Evolutionary conservation across 2,329 filamentous ascomycete genomes (phyloP).

Genomic region (Thermoascus crustaceus): DNA sequence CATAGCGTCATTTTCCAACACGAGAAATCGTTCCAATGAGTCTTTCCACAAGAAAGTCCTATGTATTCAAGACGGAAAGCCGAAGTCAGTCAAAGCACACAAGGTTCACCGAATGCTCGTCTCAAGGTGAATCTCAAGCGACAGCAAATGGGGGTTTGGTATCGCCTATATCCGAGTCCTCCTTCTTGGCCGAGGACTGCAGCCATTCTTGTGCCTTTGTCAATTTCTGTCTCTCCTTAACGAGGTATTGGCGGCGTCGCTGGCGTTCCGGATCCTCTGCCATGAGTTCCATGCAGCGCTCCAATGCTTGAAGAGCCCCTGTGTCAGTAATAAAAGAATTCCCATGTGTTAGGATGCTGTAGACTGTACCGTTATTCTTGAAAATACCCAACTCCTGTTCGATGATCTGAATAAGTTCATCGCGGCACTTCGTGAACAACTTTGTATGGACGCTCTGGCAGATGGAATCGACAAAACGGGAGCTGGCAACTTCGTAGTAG

Average conservation of each 20-base stretch:
- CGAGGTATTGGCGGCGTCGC: conserved; percentile 20
- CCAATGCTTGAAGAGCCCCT: conserved; percentile 17
- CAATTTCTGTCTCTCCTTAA: conserved; percentile 27
- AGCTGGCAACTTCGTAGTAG: conserved; percentile 33
- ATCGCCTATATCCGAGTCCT: conserved; percentile 11
- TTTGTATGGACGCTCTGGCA: conserved; percentile 31
- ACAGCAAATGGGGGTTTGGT: conserved; percentile 2
- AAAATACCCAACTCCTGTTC: conserved; percentile 22
- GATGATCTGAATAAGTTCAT: conserved; percentile 22
- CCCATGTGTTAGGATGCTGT: background rate
- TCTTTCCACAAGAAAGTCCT: too few relatives aligned
- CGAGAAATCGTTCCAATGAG: too few relatives aligned
- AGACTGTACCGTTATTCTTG: conserved; percentile 20
- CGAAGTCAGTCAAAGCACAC: too few relatives aligned
- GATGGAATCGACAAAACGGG: conserved; percentile 31
- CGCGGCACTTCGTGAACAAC: conserved; percentile 27
- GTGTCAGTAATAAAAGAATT: background rate
- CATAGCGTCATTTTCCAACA: too few relatives aligned
- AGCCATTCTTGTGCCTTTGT: conserved; percentile 27
- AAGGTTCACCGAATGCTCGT: background rate
- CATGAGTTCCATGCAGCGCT: conserved; percentile 30
- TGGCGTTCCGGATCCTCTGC: conserved; percentile 30
- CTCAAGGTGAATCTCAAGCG: too few relatives aligned
- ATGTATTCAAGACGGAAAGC: too few relatives aligned
- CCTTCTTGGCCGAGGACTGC: conserved; percentile 9